Evolutionary conservation across 1,139 yeast species (phyloP).

Genomic region (Nadsonia starkeyi-henricii): DNA sequence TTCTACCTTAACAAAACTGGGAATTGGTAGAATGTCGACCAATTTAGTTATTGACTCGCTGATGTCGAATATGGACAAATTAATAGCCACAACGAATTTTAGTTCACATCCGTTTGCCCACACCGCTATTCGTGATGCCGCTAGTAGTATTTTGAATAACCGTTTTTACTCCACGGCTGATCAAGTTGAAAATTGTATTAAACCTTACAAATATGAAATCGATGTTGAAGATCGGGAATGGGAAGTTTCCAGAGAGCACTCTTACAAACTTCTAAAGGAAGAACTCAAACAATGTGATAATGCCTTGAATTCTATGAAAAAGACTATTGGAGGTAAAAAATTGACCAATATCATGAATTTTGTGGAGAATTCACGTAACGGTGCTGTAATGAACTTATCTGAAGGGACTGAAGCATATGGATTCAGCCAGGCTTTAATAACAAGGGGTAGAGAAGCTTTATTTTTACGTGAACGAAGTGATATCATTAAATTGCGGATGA

Average conservation of each 20-base stretch:
- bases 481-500: slow-evolving; percentile 60
- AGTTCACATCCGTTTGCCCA: slow-evolving; percentile 75
- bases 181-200: slow-evolving; percentile 95
- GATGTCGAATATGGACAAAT: slow-evolving; percentile 58
- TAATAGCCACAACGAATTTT: slow-evolving; percentile 61
- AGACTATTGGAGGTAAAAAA: slow-evolving; percentile 69
- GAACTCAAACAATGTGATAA: slow-evolving; percentile 74
- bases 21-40: slow-evolving; percentile 85
- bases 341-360: slow-evolving; percentile 71
- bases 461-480: slow-evolving; percentile 67
- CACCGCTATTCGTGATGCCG: slow-evolving; percentile 73
- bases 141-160: slow-evolving; percentile 58
- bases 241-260: slow-evolving; percentile 67
- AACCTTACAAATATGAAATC: slow-evolving; percentile 93
- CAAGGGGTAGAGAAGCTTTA: slow-evolving; percentile 68
- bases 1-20: slow-evolving; percentile 74
- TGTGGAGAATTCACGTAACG: slow-evolving; percentile 33
- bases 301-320: slow-evolving; percentile 47
- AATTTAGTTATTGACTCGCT: slow-evolving; percentile 69
- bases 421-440: slow-evolving; percentile 55
- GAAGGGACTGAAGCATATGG: slow-evolving; percentile 53
- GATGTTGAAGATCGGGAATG: slow-evolving; percentile 95
- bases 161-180: slow-evolving; percentile 89
- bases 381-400: slow-evolving; percentile 17
- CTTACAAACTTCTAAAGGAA: slow-evolving; percentile 60